Evolutionary conservation across 23 red algal species (phyloP).

Genomic region (Gracilaria caudata): DNA sequence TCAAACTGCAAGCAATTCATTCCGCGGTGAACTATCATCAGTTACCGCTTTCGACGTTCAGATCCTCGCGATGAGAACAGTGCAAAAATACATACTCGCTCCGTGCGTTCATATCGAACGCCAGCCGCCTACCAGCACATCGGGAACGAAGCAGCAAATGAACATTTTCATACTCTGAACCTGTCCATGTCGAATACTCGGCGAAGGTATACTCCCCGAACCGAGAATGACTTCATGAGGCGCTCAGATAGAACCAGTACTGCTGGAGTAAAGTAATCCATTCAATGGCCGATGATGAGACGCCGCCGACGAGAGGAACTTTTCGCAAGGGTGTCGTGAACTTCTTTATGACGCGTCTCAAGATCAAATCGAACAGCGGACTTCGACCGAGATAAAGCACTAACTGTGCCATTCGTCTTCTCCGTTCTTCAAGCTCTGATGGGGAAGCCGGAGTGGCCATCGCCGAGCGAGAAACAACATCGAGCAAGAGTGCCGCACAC

Average conservation of each 20-base stretch:
- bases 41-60: background rate
- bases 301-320: constrained; percentile 57
- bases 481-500: constrained; percentile 28
- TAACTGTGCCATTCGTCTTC: constrained; percentile 54
- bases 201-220: background rate
- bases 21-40: constrained; percentile 12
- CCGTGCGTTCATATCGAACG: background rate
- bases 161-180: background rate
- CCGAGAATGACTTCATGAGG: constrained; percentile 16
- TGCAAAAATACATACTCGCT: background rate
- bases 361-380: constrained; percentile 57
- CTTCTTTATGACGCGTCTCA: constrained; percentile 42
- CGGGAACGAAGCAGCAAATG: background rate
- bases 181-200: background rate
- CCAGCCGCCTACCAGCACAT: background rate
- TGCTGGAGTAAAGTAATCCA: constrained; percentile 64
- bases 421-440: constrained; percentile 40
- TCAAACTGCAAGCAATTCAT: constrained; percentile 18
- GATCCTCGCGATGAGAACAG: constrained; percentile 5
- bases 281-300: constrained; percentile 49
- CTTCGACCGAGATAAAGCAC: constrained; percentile 66
- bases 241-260: constrained; percentile 77
- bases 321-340: constrained; percentile 39
- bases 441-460: constrained; percentile 37
- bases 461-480: constrained; percentile 36